These are phyloP conservation scores for Cryptococcus deneoformans DNA, from an alignment of 1,284 basidiomycete species.

Conservation along the genomic window DNA sequence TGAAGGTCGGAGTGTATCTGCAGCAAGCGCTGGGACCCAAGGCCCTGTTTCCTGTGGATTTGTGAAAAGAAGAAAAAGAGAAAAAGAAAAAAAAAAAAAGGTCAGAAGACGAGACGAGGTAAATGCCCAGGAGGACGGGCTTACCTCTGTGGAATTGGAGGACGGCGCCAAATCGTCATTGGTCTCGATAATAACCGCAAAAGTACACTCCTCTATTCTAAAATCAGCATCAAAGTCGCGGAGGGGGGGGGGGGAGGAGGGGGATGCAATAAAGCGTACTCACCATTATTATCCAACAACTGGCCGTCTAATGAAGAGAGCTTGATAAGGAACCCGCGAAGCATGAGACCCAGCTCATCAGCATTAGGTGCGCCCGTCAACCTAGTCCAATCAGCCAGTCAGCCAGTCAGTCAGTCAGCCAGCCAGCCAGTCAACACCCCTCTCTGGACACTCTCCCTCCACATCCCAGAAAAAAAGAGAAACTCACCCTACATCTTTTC, in stretches of 20 bases:
- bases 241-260: not conserved
- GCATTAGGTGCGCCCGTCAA: slow-evolving; percentile 26
- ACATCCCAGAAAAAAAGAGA: not conserved
- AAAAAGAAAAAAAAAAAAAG: no score
- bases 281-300: slow-evolving; percentile 60
- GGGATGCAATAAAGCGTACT: slow-evolving; percentile 4
- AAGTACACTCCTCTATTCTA: slow-evolving; percentile 67
- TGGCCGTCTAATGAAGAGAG: slow-evolving; percentile 76
- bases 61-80: no score
- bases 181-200: slow-evolving; percentile 78
- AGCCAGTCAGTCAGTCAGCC: not conserved
- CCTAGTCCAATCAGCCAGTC: slow-evolving; percentile 8
- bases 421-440: no score
- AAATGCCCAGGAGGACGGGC: not conserved
- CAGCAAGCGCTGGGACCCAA: slow-evolving; percentile 45
- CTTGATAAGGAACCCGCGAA: slow-evolving; percentile 81
- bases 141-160: slow-evolving; percentile 46
- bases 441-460: not conserved
- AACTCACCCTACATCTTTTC: slow-evolving; percentile 51
- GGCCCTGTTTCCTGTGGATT: slow-evolving; percentile 57
- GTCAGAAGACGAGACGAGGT: not conserved
- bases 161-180: slow-evolving; percentile 65
- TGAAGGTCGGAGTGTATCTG: slow-evolving; percentile 27
- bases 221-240: not conserved
- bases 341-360: slow-evolving; percentile 65